Base-by-base conservation (phyloP, 2,329 filamentous ascomycete genomes). In the Rhytidhysteron rufulum region DNA sequence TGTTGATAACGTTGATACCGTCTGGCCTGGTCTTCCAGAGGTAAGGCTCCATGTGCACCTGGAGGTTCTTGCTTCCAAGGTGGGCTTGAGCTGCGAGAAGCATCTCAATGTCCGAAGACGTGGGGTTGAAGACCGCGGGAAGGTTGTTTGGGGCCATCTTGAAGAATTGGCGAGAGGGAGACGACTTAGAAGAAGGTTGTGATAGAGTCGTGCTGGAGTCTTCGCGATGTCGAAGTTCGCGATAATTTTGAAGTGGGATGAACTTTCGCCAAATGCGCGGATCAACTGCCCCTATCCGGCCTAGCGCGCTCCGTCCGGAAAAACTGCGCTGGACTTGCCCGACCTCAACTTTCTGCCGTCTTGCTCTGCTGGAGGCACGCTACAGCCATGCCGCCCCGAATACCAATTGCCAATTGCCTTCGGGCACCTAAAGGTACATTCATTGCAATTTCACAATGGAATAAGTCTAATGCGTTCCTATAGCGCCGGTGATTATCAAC, bases 11-110 rank as follows among this genome's bases (percentile, higher is more conserved):
- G 74, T 98, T 98, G 79, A 98, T 85, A 77, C 93, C 93, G 67
- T 98, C 94, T 57, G 88, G 85, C 70, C 93, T 88, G 72, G 89
- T 95, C 86, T 98, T 98, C 91, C 91, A 98, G 68, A 98, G 85
- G 82, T 98, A 98, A 4, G 89, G 87, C 78, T 95, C 88, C 89
- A 96, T 97, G 81, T 97, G 90, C 70, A 94, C 88, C 82, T 97
- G 93, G 66, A 98, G 74, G 84, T 98, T 98, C 88, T 97, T 97
- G 77, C 85, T 88, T 66, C 93, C 93, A 64, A 97, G 83, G 77
- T 98, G 94, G 77, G 79, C 83, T 79, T 97, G 90, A 67, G 94
- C 90, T 68, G 90, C 86, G 65, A 98, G 86, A 69, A 98, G 88
- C 87, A 90, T 93, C 87, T 98, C 93, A 78, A 98, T 94, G 80